These are phyloP conservation scores for Cornus suecica DNA, from an alignment of 148 eudicot species.

Conservation along the genomic window DNA sequence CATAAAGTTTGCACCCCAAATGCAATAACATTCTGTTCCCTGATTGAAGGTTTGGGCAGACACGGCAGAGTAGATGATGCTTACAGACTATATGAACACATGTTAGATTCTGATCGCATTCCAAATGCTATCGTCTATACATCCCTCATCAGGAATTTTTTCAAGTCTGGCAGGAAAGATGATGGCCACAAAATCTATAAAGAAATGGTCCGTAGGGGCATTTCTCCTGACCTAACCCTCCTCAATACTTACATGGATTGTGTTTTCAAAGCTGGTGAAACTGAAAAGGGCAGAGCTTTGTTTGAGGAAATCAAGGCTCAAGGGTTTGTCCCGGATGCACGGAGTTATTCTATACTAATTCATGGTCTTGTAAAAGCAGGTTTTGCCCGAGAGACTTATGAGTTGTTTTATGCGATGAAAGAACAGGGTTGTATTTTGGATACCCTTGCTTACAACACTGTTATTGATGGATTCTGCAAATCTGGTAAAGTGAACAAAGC, in stretches of 20 bases:
- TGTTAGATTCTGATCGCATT: slow-evolving; percentile 66
- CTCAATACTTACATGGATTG: slow-evolving; percentile 93
- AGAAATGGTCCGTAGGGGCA: slow-evolving; percentile 77
- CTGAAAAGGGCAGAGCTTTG: slow-evolving; percentile 70
- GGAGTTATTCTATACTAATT: slow-evolving; percentile 86
- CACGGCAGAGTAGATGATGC: slow-evolving; percentile 85
- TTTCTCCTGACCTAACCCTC: slow-evolving; percentile 70
- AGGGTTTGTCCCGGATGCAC: slow-evolving; percentile 68
- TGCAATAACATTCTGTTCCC: slow-evolving; percentile 68
- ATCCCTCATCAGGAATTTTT: slow-evolving; percentile 78
- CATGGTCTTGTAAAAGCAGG: slow-evolving; percentile 91
- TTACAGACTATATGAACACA: slow-evolving; percentile 69
- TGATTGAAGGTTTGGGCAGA: slow-evolving; percentile 89
- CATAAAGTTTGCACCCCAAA: slow-evolving; percentile 69
- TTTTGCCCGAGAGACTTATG: slow-evolving; percentile 74
- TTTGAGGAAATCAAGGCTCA: slow-evolving; percentile 75
- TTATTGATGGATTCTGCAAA: slow-evolving; percentile 90
- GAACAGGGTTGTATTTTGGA: slow-evolving; percentile 78
- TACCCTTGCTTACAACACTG: slow-evolving; percentile 75
- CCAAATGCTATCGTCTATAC: slow-evolving; percentile 79
- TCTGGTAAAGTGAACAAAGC: slow-evolving; percentile 89
- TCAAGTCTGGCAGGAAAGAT: slow-evolving; percentile 55
- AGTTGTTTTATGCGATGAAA: slow-evolving; percentile 77
- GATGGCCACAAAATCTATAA: slow-evolving; percentile 94
- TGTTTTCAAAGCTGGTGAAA: slow-evolving; percentile 87